A percentile compares a stretch with the other conserved stretches of the same genome.
These are phyloP conservation scores for Herpetomonas muscarum DNA, from an alignment of 208 protist species.

Conservation along the genomic window DNA sequence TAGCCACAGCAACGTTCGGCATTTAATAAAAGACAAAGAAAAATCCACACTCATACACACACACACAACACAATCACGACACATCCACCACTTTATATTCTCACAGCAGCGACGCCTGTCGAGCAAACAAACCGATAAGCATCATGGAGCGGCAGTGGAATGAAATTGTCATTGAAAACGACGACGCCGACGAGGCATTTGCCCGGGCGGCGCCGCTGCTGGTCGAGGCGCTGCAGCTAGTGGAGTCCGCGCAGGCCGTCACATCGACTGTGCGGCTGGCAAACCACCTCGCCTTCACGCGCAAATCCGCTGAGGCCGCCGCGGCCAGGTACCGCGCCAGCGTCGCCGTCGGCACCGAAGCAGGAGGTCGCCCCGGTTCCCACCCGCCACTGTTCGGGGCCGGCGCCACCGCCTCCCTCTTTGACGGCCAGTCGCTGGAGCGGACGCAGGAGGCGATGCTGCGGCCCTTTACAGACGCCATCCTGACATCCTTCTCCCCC, in stretches of 20 bases:
- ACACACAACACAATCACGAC: no score
- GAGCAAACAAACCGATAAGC: conserved; percentile 12
- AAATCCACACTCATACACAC: no score
- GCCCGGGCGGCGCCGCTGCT: conserved; percentile 51
- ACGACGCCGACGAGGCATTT: conserved; percentile 58
- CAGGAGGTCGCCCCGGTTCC: no score
- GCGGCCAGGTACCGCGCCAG: not conserved
- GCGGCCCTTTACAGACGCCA: no score
- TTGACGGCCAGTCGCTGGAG: no score
- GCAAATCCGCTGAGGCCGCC: not conserved
- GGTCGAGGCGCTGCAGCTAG: conserved; percentile 44
- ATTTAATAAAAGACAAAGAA: no score
- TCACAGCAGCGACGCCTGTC: not conserved
- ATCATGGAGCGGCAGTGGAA: conserved; percentile 41
- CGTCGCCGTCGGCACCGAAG: conserved; percentile 3
- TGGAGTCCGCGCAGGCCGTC: conserved; percentile 33
- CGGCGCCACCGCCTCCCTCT: no score
- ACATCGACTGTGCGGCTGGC: conserved; percentile 21
- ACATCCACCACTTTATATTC: not conserved
- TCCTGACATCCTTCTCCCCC: no score
- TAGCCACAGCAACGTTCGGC: not conserved
- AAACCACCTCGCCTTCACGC: conserved; percentile 2
- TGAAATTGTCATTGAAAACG: conserved; percentile 59
- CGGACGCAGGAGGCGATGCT: no score
- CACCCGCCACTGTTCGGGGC: no score